A percentile compares a stretch with the other conserved stretches of the same genome.
phyloP scores from a whole-genome alignment of 305 asterid species.

The Solanum hybrid region DNA sequence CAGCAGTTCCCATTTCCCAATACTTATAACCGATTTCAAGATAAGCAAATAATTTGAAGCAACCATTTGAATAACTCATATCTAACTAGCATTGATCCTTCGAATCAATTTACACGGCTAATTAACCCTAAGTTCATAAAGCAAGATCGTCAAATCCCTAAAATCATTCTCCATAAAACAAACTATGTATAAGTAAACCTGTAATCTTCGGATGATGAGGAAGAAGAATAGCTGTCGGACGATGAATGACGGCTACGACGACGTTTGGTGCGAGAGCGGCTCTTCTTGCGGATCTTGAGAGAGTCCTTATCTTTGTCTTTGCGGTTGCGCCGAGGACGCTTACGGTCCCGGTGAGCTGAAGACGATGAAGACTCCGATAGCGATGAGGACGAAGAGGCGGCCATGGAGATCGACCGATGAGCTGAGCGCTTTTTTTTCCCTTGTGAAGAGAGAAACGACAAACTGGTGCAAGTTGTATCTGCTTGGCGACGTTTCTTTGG shows the following conservation, averaged over 20 bases:
- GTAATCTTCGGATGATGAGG: constrained; percentile 51
- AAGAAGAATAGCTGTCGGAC: constrained; percentile 39
- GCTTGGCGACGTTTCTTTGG: neutral
- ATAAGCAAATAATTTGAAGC: neutral
- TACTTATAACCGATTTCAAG: neutral
- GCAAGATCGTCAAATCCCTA: neutral
- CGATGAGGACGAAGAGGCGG: constrained; percentile 43
- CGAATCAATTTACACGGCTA: neutral
- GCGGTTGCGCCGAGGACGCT: constrained; percentile 28
- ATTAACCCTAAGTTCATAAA: neutral
- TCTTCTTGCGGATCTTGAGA: constrained; percentile 52
- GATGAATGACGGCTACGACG: constrained; percentile 60
- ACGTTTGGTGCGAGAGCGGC: constrained; percentile 53
- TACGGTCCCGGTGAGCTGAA: constrained; percentile 36
- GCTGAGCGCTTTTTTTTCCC: neutral
- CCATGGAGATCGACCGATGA: constrained; percentile 22
- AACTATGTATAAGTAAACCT: constrained; percentile 25
- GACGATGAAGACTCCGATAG: constrained; percentile 28
- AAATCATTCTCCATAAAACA: neutral
- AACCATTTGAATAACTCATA: neutral
- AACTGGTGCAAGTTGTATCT: neutral
- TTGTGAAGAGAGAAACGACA: neutral
- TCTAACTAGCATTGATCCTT: neutral
- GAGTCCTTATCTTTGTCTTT: constrained; percentile 32
- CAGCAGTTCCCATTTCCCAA: neutral